Conservation (phyloP, 345 rosid genomes). For the Arabidopsis suecica region DNA sequence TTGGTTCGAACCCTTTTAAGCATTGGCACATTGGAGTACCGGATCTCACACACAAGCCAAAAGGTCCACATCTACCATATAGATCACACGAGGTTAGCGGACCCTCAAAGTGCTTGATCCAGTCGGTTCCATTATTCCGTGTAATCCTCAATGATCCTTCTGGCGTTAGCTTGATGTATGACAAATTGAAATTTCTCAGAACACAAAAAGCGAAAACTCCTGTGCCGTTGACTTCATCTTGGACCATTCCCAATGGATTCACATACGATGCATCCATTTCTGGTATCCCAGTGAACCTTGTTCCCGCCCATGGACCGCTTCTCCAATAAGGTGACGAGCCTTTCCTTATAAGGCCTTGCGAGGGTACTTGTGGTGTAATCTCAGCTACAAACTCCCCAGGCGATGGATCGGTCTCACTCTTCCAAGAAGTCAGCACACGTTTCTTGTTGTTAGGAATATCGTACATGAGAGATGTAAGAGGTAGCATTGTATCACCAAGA, state of each 20-base stretch:
- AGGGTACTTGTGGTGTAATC: conserved; percentile 44
- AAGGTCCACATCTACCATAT: conserved; percentile 48
- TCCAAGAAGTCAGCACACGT: conserved; percentile 44
- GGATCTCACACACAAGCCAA: conserved; percentile 41
- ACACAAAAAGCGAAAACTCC: conserved; percentile 39
- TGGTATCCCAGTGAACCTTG: conserved; percentile 48
- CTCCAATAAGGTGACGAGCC: conserved; percentile 45
- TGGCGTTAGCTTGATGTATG: conserved; percentile 38
- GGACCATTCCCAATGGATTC: conserved; percentile 41
- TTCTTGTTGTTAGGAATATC: conserved; percentile 39
- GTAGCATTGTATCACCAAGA: conserved; percentile 46
- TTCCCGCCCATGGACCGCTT: conserved; percentile 46
- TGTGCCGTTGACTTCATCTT: conserved; percentile 41
- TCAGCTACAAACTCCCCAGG: conserved; percentile 45
- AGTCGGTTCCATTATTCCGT: conserved; percentile 29
- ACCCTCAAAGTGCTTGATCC: conserved; percentile 37
- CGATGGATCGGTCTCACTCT: conserved; percentile 43
- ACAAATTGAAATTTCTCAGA: conserved; percentile 38
- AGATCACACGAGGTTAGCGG: conserved; percentile 38
- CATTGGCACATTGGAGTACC: conserved; percentile 35
- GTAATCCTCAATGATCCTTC: conserved; percentile 37
- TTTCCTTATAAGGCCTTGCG: conserved; percentile 43
- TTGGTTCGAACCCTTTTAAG: conserved; percentile 48
- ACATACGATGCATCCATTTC: conserved; percentile 42
- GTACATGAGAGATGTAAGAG: conserved; percentile 38